Percentiles rank a stretch among this genome's conserved stretches.
These are phyloP conservation scores for Fremontodendron californicum DNA, from an alignment of 345 rosid genomes.

Conservation along the genomic window DNA sequence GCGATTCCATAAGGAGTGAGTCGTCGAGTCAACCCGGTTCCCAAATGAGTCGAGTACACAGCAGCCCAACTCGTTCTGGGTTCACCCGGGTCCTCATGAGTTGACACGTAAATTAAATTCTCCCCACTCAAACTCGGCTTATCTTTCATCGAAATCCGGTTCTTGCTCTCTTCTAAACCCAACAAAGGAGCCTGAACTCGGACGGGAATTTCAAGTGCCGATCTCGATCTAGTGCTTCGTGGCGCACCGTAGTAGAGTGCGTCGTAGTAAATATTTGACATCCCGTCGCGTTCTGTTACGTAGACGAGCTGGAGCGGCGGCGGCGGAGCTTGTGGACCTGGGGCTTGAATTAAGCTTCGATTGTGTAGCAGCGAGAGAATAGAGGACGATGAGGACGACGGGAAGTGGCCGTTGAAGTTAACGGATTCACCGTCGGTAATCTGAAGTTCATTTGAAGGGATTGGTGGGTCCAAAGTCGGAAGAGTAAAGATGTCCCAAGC, in stretches of 20 bases:
- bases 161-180: conserved; percentile 22
- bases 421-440: conserved; percentile 73
- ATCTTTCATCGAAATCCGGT: conserved; percentile 64
- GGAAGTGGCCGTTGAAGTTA: conserved; percentile 85
- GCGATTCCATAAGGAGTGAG: conserved; percentile 66
- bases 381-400: conserved; percentile 43
- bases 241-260: conserved; percentile 23
- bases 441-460: conserved; percentile 36
- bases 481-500: conserved; percentile 70
- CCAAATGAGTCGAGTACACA: conserved; percentile 61
- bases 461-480: conserved; percentile 32
- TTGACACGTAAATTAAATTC: conserved; percentile 63
- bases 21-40: conserved; percentile 56
- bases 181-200: conserved; percentile 57
- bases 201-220: conserved; percentile 35
- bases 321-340: conserved; percentile 15
- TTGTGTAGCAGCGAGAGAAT: conserved; percentile 34
- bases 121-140: conserved; percentile 58
- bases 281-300: conserved; percentile 71
- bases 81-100: conserved; percentile 61
- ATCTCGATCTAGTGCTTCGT: conserved; percentile 23
- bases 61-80: conserved; percentile 82
- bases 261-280: conserved; percentile 60
- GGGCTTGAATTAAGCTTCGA: conserved; percentile 22
- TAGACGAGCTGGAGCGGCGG: conserved; percentile 52